These are phyloP conservation scores for Pseudogymnoascus sp. DNA, from an alignment of 2,329 filamentous ascomycete genomes.

Conservation along the genomic window DNA sequence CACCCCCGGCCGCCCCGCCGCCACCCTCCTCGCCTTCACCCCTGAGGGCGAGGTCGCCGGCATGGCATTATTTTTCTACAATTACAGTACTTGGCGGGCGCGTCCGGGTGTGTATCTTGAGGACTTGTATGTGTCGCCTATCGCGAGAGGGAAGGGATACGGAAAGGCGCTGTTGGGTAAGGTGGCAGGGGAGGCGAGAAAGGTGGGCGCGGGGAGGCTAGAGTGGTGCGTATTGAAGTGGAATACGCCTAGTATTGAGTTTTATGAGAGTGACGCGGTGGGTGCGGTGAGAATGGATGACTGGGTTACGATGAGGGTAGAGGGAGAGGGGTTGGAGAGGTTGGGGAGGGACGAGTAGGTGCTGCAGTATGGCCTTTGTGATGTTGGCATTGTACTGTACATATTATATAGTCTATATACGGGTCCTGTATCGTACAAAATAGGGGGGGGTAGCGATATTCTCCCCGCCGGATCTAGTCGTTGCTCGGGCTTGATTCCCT, in stretches of 20 bases:
- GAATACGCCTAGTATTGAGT: constrained; percentile 84
- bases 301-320: constrained; percentile 70
- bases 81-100: constrained; percentile 90
- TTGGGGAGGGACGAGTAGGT: constrained; percentile 33
- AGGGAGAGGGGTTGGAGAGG: constrained; percentile 54
- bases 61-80: constrained; percentile 90
- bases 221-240: constrained; percentile 91
- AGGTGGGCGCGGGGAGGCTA: constrained; percentile 63
- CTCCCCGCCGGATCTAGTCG: neutral
- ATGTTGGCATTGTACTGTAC: constrained; percentile 10
- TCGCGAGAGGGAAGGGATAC: constrained; percentile 67
- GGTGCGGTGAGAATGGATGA: constrained; percentile 60
- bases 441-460: neutral
- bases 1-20: constrained; percentile 53
- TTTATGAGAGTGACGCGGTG: constrained; percentile 57
- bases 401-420: constrained; percentile 4
- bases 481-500: neutral
- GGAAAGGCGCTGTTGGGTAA: constrained; percentile 66
- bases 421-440: neutral
- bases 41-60: constrained; percentile 47
- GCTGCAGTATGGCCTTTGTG: constrained; percentile 28
- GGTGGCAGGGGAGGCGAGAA: constrained; percentile 70
- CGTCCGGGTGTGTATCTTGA: constrained; percentile 85
- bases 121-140: constrained; percentile 74
- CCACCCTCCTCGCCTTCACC: constrained; percentile 60